Base-by-base conservation (phyloP, 345 rosid genomes). In the Laguncularia racemosa region DNA sequence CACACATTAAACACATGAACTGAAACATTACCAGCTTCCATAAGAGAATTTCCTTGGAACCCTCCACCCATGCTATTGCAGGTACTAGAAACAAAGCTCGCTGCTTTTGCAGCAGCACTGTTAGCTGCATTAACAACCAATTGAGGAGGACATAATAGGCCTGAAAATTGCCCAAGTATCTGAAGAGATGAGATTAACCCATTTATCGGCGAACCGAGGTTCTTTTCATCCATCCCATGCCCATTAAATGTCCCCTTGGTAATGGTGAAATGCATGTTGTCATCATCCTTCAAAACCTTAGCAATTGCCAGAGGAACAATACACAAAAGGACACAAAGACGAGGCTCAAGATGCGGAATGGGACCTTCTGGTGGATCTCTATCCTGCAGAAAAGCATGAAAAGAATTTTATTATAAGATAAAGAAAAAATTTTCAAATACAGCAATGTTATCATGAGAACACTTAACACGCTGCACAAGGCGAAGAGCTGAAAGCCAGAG, bases 401-500 rank as follows among this genome's bases (percentile, higher is more conserved):
- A 18, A 44, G 43, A 28, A 59, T 50, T 21, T 2, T 9, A 16
- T 50, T 21, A 50, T 50, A 14, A 16, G 17, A 12, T 16, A 50
- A 12, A 50, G 20, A 50, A 50, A 50, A 55, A 2, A 5, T 38
- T 54, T 54, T 33, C 38, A 55, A 38, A 4, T 17, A 38, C 40
- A 33, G 40, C 11, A 7, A 33, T 33, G 40, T 33, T 33, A 33
- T 33, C 6, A 33, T 23, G 49, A 66, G 48, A 45, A 16, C 16
- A 57, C 79, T 69, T 68, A 65, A 84, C 91, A 71, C 91, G 71
- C 60, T 84, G 84, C 61, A 84, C 91, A 67, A 84, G 87, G 44
- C 85, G 84, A 59, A 84, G 86, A 49, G 83, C 91, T 56, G 91
- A 79, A 73, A 79, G 57, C 91, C 91, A 84, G 50, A 84, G 87